Percentiles rank a stretch among this genome's conserved stretches.
phyloP scores from a whole-genome alignment of 148 eudicot species.

The Rhododendron ovatum region DNA sequence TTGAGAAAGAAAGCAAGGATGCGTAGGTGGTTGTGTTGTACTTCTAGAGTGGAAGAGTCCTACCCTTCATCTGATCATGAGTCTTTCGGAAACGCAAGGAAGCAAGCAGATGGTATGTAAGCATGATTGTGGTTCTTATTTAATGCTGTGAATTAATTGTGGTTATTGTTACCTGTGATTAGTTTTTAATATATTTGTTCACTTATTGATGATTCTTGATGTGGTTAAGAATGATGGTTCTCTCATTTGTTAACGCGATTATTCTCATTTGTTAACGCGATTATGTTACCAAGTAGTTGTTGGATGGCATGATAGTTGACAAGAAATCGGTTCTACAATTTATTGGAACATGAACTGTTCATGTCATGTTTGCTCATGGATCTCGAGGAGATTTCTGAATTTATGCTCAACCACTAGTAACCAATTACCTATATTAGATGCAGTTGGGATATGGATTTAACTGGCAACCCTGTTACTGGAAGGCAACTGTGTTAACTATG shows the following conservation, averaged over 20 bases:
- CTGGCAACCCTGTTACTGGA: not conserved
- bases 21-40: constrained; percentile 95
- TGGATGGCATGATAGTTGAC: not conserved
- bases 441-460: not conserved
- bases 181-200: not conserved
- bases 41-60: constrained; percentile 77
- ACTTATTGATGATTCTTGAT: not conserved
- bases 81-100: constrained; percentile 50
- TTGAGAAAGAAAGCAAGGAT: constrained; percentile 66
- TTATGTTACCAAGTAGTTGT: not conserved
- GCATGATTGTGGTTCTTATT: not conserved
- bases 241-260: not conserved
- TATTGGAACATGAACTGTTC: not conserved
- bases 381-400: not conserved
- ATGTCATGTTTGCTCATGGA: not conserved
- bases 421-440: not conserved
- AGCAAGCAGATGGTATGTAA: constrained; percentile 55
- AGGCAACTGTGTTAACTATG: not conserved
- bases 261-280: not conserved
- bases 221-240: not conserved
- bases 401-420: not conserved
- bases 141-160: not conserved
- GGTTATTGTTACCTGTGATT: not conserved
- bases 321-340: not conserved
- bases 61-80: constrained; percentile 59